These are phyloP conservation scores for Fonsecaea nubica DNA, from an alignment of 2,329 filamentous ascomycete genomes.

Conservation along the genomic window DNA sequence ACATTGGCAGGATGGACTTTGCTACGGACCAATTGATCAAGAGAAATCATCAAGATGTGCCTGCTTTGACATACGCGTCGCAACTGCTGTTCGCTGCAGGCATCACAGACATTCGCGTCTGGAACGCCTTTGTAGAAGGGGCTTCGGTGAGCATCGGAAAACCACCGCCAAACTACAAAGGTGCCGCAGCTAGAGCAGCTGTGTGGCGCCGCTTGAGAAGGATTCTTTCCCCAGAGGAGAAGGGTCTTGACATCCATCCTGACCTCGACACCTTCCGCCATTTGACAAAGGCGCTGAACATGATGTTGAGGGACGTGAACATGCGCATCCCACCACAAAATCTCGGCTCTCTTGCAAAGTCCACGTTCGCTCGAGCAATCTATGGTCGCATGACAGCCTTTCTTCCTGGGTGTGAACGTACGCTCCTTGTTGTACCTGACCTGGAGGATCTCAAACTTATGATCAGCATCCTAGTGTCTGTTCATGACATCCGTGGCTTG, in stretches of 20 bases:
- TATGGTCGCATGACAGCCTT: slow-evolving; percentile 27
- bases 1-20: not conserved
- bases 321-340: slow-evolving; percentile 13
- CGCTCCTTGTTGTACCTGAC: slow-evolving; percentile 27
- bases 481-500: slow-evolving; percentile 24
- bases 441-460: slow-evolving; percentile 29
- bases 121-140: slow-evolving; percentile 34
- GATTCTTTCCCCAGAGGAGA: slow-evolving; percentile 18
- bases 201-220: slow-evolving; percentile 20
- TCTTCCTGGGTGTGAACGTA: slow-evolving; percentile 15
- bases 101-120: slow-evolving; percentile 25
- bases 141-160: slow-evolving; percentile 11
- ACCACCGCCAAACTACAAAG: slow-evolving; percentile 6
- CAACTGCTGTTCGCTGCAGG: slow-evolving; percentile 21
- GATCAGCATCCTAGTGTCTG: slow-evolving; percentile 29
- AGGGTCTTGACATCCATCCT: slow-evolving; percentile 19
- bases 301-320: slow-evolving; percentile 21
- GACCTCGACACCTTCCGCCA: slow-evolving; percentile 33
- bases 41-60: slow-evolving; percentile 12
- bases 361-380: slow-evolving; percentile 23
- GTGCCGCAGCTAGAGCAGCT: slow-evolving; percentile 14
- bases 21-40: not conserved
- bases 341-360: slow-evolving; percentile 23
- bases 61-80: slow-evolving; percentile 26
- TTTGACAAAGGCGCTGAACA: slow-evolving; percentile 16